phyloP scores from a whole-genome alignment of 805 yeast genomes.

The Teunomyces kruisii region DNA sequence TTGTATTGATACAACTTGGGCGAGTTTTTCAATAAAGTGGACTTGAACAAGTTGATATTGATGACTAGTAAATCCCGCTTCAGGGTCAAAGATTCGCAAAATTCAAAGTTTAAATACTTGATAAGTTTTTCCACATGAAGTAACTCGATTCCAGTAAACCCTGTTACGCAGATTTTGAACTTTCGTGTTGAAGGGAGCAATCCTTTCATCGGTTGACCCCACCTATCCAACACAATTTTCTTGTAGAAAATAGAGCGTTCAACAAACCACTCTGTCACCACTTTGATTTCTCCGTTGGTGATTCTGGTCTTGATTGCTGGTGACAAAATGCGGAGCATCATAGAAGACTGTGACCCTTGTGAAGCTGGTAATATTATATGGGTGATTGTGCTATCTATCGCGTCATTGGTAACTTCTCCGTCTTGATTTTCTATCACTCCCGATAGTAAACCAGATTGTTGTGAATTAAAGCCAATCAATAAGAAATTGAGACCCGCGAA shows the following conservation, averaged over 20 bases:
- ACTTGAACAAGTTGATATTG: slow-evolving; percentile 47
- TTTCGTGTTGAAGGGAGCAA: slow-evolving; percentile 20
- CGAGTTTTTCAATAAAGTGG: slow-evolving; percentile 35
- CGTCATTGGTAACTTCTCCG: slow-evolving; percentile 33
- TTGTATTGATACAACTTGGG: slow-evolving; percentile 42
- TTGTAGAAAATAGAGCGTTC: slow-evolving; percentile 70
- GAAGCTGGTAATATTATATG: slow-evolving; percentile 33
- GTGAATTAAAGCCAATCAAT: slow-evolving; percentile 39
- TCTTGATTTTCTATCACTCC: slow-evolving; percentile 46
- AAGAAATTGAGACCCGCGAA: slow-evolving; percentile 45
- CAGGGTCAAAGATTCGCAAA: slow-evolving; percentile 47
- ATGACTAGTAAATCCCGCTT: slow-evolving; percentile 58
- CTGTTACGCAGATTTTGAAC: slow-evolving; percentile 56
- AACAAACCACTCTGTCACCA: slow-evolving; percentile 78
- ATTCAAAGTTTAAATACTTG: slow-evolving; percentile 49
- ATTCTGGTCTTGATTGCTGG: slow-evolving; percentile 20
- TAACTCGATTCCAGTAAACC: slow-evolving; percentile 75
- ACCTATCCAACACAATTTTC: slow-evolving; percentile 47
- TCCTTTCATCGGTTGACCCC: slow-evolving; percentile 59
- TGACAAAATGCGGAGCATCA: slow-evolving; percentile 26
- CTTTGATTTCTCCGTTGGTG: slow-evolving; percentile 18
- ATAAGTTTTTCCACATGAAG: slow-evolving; percentile 69
- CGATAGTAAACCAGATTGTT: slow-evolving; percentile 36
- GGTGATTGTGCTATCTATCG: slow-evolving; percentile 23
- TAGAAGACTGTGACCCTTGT: slow-evolving; percentile 27